Percentiles rank a stretch among this genome's conserved stretches.
phyloP scores from a whole-genome alignment of 1,284 basidiomycete genomes.

The Mycosarcoma maydis region DNA sequence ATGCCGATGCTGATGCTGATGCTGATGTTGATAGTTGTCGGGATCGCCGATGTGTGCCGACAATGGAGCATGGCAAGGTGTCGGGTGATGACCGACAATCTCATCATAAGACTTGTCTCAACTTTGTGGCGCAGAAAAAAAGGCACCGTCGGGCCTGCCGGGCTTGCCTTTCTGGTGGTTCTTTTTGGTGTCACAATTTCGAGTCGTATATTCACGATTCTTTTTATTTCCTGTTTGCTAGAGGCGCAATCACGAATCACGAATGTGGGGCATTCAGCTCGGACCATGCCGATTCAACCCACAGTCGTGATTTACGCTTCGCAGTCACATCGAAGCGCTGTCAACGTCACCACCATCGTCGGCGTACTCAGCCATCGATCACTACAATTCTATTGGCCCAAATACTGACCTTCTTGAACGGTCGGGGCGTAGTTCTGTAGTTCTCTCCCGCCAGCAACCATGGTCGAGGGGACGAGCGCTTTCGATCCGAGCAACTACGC shows the following conservation, averaged over 20 bases:
- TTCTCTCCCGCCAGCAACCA: constrained; percentile 3
- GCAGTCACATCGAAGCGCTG: too few species aligned
- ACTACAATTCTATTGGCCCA: background rate
- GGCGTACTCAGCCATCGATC: background rate
- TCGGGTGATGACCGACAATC: too few species aligned
- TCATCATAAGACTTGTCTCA: too few species aligned
- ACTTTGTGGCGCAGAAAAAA: background rate
- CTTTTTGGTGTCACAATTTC: constrained; percentile 12
- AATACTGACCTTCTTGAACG: too few species aligned
- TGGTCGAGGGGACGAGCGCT: constrained; percentile 39
- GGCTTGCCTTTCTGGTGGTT: too few species aligned
- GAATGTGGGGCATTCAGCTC: constrained; percentile 12
- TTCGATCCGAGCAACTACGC: constrained; percentile 54
- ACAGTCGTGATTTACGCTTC: too few species aligned
- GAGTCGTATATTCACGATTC: background rate
- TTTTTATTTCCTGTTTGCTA: background rate
- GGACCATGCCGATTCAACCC: constrained; percentile 13
- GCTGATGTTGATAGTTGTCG: background rate
- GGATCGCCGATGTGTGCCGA: background rate
- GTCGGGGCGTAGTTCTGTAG: too few species aligned
- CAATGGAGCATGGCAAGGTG: too few species aligned
- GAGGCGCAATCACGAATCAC: too few species aligned
- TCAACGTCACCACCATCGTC: too few species aligned
- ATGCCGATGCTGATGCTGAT: background rate
- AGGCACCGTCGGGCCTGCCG: too few species aligned